Base-by-base conservation (phyloP, 495 filamentous ascomycete species). In the Neurospora sp. region DNA sequence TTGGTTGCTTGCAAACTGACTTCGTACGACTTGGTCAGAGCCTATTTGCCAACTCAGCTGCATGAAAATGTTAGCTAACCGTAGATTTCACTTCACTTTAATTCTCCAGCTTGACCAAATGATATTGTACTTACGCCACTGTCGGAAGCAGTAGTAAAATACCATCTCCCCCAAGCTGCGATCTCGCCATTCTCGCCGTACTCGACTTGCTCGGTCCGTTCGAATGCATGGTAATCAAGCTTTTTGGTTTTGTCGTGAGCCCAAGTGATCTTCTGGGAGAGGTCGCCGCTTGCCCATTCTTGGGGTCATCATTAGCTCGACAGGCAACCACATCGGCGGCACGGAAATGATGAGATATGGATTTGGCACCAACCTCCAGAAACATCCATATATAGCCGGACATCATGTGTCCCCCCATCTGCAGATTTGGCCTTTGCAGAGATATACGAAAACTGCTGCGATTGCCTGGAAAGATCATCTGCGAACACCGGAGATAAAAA, bases 401-500 rank as follows among this genome's bases (percentile, higher is more conserved):
- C 88, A 46, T 90, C 84, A 72, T 93, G 89, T 41, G 82, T 82
- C 20, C 85, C 88, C 40, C 89, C 85, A 74, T 87, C 85, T 0
- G 82, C 69, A 7, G 83, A 83, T 42, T 68, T 77, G 14, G 93
- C 91, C 72, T 90, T 85, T 35, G 95, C 85, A 18, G 89, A 88
- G 35, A 97, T 78, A 79, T 98, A 98, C n/a, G 91, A 91, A 35
- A 93, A 94, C 41, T 94, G 92, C 61, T 97, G 88, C 40, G 93
- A 92, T 82, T 98, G 95, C 61, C 94, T 88, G 73, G 90, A 85
- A 74, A 94, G 90, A 74, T 96, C 97, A 11, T 91, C 90, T 1
- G 94, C 92, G 14, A 93, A 97, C 59, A 98, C 91, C 0, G 95
- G 95, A 5, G 93, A 94, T 40, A 97, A 83, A 79, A 97, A 97